A percentile compares a stretch with the other conserved stretches of the same genome.
These are phyloP conservation scores for Knufia fluminis DNA, from an alignment of 2,329 filamentous ascomycete genomes.

Conservation along the genomic window DNA sequence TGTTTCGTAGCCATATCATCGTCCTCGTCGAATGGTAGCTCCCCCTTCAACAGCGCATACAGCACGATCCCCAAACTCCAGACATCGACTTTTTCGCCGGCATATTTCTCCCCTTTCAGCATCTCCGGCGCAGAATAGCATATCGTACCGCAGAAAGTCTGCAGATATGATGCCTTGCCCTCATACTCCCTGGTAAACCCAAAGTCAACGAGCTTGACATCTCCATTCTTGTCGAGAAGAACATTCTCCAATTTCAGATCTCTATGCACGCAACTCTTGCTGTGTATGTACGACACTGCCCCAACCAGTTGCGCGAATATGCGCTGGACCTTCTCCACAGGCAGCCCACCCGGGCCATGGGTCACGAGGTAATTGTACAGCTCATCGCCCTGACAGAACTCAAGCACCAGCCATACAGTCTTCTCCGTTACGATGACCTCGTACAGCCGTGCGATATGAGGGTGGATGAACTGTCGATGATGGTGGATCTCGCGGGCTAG, in stretches of 20 bases:
- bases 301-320: constrained; percentile 94
- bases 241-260: constrained; percentile 97
- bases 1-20: constrained; percentile 78
- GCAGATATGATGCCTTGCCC: constrained; percentile 84
- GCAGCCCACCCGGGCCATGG: constrained; percentile 61
- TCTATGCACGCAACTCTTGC: constrained; percentile 89
- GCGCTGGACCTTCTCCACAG: constrained; percentile 79
- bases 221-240: constrained; percentile 87
- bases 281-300: constrained; percentile 89
- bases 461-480: constrained; percentile 93
- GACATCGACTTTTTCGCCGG: constrained; percentile 93
- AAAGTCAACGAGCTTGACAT: constrained; percentile 96
- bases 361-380: constrained; percentile 91
- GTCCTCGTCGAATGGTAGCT: constrained; percentile 85
- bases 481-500: constrained; percentile 96
- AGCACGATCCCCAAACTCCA: constrained; percentile 95
- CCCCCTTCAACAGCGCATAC: constrained; percentile 70
- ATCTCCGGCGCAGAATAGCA: constrained; percentile 98
- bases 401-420: constrained; percentile 90
- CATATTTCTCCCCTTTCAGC: constrained; percentile 97
- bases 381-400: constrained; percentile 95
- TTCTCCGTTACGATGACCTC: constrained; percentile 96
- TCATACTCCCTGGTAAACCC: constrained; percentile 97
- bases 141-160: constrained; percentile 95
- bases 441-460: constrained; percentile 91